Percentiles rank a stretch among this genome's conserved stretches.
These are phyloP conservation scores for Pythium rhizo-oryzae DNA, from an alignment of 352 stramenopile genomes.

Conservation along the genomic window DNA sequence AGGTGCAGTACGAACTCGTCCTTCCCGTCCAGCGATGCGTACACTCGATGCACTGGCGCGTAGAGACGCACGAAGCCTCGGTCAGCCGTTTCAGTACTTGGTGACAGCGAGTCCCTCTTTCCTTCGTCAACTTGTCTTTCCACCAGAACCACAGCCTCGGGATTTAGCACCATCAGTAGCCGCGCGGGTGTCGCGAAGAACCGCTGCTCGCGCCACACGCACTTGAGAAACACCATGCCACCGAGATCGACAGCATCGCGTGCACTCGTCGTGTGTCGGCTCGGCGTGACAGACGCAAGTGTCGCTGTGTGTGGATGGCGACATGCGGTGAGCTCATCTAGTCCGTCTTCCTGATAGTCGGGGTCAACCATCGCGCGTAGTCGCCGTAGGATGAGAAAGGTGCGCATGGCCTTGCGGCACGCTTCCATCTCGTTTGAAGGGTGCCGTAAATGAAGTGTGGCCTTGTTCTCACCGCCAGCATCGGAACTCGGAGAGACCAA, in stretches of 20 bases:
- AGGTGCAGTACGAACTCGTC: slow-evolving; percentile 76
- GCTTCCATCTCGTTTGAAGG: slow-evolving; percentile 74
- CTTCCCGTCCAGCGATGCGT: slow-evolving; percentile 65
- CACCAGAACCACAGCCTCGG: slow-evolving; percentile 69
- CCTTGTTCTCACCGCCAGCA: slow-evolving; percentile 27
- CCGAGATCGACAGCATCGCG: slow-evolving; percentile 35
- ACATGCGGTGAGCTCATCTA: slow-evolving; percentile 58
- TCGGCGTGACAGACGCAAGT: slow-evolving; percentile 36
- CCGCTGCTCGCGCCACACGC: slow-evolving; percentile 78
- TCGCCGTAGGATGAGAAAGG: slow-evolving; percentile 64
- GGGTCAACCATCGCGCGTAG: slow-evolving; percentile 57
- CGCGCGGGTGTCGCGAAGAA: slow-evolving; percentile 64
- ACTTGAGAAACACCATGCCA: slow-evolving; percentile 73
- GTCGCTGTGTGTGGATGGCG: slow-evolving; percentile 61
- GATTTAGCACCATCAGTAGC: slow-evolving; percentile 74
- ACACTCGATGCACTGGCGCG: slow-evolving; percentile 72
- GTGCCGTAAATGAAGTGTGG: slow-evolving; percentile 46
- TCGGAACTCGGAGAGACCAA: slow-evolving; percentile 27
- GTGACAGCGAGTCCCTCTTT: background rate
- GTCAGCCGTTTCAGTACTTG: slow-evolving; percentile 18
- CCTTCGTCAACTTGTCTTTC: slow-evolving; percentile 36
- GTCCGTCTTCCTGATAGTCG: slow-evolving; percentile 42
- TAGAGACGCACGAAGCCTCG: slow-evolving; percentile 61
- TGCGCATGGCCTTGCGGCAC: slow-evolving; percentile 68
- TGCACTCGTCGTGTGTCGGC: slow-evolving; percentile 9